A percentile compares a stretch with the other conserved stretches of the same genome.
Conservation (phyloP, 805 yeast species). For the Tetrapisispora iriomotensis region DNA sequence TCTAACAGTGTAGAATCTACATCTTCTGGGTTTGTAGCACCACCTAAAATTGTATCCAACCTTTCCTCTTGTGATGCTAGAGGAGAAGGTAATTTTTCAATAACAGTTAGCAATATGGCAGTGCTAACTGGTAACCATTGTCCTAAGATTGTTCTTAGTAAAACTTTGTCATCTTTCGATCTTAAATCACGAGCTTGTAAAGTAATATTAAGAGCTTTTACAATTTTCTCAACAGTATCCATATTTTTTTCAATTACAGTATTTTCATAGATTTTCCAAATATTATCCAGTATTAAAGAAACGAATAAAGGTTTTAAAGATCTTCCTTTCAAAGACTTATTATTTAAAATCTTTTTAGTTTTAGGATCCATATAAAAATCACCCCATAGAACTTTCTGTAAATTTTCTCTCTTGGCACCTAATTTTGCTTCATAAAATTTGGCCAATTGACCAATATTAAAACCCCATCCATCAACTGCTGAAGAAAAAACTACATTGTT, state of each 20-base stretch:
- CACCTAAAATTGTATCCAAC: conserved; percentile 51
- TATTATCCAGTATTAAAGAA: conserved; percentile 72
- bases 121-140: conserved; percentile 94
- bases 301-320: conserved; percentile 75
- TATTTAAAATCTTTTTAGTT: conserved; percentile 68
- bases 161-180: conserved; percentile 61
- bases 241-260: conserved; percentile 54
- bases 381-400: conserved; percentile 92
- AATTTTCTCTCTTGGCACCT: conserved; percentile 69
- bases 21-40: conserved; percentile 32
- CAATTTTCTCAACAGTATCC: conserved; percentile 67
- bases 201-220: conserved; percentile 56
- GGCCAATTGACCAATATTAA: conserved; percentile 80
- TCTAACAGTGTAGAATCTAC: conserved; percentile 40
- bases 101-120: conserved; percentile 73
- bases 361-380: conserved; percentile 85
- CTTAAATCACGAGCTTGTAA: conserved; percentile 66
- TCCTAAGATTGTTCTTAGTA: conserved; percentile 60
- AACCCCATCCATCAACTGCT: conserved; percentile 98
- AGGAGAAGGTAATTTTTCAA: conserved; percentile 82
- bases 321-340: conserved; percentile 53
- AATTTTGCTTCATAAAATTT: conserved; percentile 74
- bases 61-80: conserved; percentile 61
- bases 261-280: conserved; percentile 84
- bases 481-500: conserved; percentile 85